Base-by-base conservation (phyloP, 1,139 yeast species). In the Chernovozyma sophiae-reginae region DNA sequence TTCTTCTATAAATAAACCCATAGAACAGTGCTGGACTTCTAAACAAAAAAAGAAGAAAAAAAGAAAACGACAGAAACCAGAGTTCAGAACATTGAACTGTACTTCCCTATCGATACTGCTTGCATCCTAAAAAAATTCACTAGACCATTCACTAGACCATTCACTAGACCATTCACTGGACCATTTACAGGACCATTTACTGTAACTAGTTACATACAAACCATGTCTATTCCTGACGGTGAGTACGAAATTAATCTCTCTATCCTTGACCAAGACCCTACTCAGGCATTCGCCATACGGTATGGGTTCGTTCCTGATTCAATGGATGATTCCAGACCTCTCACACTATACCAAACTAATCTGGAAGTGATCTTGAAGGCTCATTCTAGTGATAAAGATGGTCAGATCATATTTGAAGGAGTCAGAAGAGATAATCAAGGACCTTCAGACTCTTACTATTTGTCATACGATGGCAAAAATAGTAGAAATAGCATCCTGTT, bases 291-390 rank as follows among this genome's bases (percentile, higher is more conserved):
- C 12, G 74, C 72, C 8, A 50, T 70, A 25, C 53, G 74, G 20
- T 69, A 68, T 45, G 74, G 73, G 22, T 60, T 64, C 40, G 56
- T 66, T n/a, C 73, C 74, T 4, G 68, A 64, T 36, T 59, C 70
- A 27, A 59, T 69, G 68, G 73, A 68, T 45, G 67, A 58, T 36
- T 36, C 53, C 3, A 53, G 56, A 39, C 65, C 68, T 3, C 47
- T 68, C 32, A 57, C 51, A 17, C 47, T 68, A 33, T 68, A 65
- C 47, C 68, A 66, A 40, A 56, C 57, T 32, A 62, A 58, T 33
- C 60, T 58, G 36, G 61, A 60, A 36, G 55, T 67, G 30, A 49
- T 68, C 11, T 42, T 69, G 26, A 56, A 58, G 38, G 71, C 69
- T 1, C 43, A 42, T 12, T 45, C 60, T 7, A 43, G 49, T 11